Evolutionary conservation across 495 filamentous ascomycete species (phyloP), one percentile per base, ranked within the genome.

Genomic region (Chaetomidium leptoderma): DNA sequence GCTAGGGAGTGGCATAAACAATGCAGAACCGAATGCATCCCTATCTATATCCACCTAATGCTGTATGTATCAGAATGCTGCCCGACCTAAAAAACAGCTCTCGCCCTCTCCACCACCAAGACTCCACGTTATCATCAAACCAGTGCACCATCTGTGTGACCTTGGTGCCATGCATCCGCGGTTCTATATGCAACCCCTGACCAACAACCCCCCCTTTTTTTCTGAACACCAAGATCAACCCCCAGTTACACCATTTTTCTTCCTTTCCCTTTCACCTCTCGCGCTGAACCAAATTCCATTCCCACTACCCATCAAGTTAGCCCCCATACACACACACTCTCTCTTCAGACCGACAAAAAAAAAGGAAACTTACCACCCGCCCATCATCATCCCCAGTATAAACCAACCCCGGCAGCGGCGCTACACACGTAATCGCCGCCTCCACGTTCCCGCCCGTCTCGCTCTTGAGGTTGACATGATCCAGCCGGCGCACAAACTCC

Each of bases 341-440:
- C 14, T 1, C 36, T 1, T 19, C 48, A 3, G 3, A 23, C 8
- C 11, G 21, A 43, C 0, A 6, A 37, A 29, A 60, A 42, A 47
- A 52, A 16, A 19, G 33, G 42, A 63, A 53, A 78, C 77, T 74
- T 62, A 81, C 77, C 67, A 96, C 92, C 74, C 86, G 74, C 42
- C 92, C 92, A 40, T 86, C 84, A 57, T 96, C 92, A 74, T 97
- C 92, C 8, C 93, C 92, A 0, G 92, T 96, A 72, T 97, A 97
- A 13, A 97, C 87, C 53, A 86, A 80, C 59, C 85, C 83, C 60
- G 88, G 81, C 78, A 91, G 87, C 13, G 93, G 90, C 46, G 90
- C 76, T 52, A 98, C 89, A 61, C 87, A 91, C 24, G 89, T 96
- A 53, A 97, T 91, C 2, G 86, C 85, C n/a, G 86, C 86, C 43